Evolutionary conservation across 2,329 filamentous ascomycete genomes (phyloP).

Genomic region (Metarhizium sp.): DNA sequence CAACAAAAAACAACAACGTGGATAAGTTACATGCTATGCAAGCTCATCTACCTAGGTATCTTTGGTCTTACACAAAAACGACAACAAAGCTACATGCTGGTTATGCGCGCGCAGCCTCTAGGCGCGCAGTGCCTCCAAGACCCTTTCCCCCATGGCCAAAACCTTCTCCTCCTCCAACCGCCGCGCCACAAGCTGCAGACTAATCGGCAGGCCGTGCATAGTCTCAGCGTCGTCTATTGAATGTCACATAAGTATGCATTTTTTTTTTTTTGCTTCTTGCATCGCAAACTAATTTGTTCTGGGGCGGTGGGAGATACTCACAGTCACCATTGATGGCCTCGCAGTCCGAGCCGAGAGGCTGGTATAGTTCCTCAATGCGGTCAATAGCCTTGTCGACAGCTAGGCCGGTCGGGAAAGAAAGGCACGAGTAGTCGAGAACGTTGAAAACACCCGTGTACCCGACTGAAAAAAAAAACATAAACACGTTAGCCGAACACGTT

Average conservation of each 20-base stretch:
- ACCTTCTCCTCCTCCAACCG: constrained; percentile 32
- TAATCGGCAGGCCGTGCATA: constrained; percentile 34
- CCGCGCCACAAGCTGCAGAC: constrained; percentile 33
- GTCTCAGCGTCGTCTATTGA: constrained; percentile 26
- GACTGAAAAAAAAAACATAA: constrained; percentile 19
- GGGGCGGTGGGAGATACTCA: constrained; percentile 18
- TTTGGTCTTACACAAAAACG: no score
- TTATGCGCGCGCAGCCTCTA: no score
- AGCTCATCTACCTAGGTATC: no score
- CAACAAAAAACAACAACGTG: no score
- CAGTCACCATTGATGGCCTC: constrained; percentile 30
- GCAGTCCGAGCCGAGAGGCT: constrained; percentile 27
- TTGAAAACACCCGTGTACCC: constrained; percentile 42
- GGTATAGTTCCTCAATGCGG: constrained; percentile 16
- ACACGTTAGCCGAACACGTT: background rate
- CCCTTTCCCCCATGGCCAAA: constrained; percentile 20
- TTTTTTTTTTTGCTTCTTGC: no score
- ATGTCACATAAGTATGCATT: background rate
- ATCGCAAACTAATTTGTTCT: no score
- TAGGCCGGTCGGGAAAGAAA: constrained; percentile 37
- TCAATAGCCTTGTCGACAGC: constrained; percentile 31
- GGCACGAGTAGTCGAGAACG: constrained; percentile 36
- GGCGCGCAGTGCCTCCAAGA: constrained; percentile 12
- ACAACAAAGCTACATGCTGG: no score
- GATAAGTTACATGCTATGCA: no score